Percentiles rank a stretch among this genome's conserved stretches.
Evolutionary conservation across 305 asterid species (phyloP).

Genomic region (Nicotiana rustica): DNA sequence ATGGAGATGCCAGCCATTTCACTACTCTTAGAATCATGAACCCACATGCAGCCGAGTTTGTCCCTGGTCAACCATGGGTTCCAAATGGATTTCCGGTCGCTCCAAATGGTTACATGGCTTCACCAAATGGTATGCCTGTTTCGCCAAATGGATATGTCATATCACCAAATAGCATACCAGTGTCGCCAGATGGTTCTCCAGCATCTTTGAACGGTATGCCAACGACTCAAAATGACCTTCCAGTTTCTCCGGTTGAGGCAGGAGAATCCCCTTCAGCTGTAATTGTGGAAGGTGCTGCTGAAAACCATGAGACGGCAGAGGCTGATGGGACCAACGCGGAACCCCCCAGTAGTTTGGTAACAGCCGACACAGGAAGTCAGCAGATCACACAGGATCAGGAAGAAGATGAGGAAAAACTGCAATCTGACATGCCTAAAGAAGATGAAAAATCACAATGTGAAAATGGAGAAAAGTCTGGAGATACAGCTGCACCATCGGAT

Average conservation of each 20-base stretch:
- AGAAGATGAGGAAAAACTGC: conserved; percentile 46
- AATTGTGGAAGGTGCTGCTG: conserved; percentile 51
- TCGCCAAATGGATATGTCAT: conserved; percentile 57
- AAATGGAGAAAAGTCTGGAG: conserved; percentile 47
- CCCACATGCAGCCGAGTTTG: conserved; percentile 85
- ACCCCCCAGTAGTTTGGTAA: conserved; percentile 39
- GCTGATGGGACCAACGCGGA: conserved; percentile 46
- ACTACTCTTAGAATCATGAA: conserved; percentile 74
- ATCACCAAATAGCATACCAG: conserved; percentile 47
- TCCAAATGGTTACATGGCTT: conserved; percentile 68
- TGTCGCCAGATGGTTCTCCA: conserved; percentile 50
- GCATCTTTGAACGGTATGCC: conserved; percentile 38
- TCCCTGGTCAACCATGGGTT: conserved; percentile 85
- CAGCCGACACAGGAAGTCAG: conserved; percentile 36
- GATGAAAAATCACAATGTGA: conserved; percentile 46
- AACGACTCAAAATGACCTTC: conserved; percentile 46
- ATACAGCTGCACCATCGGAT: conserved; percentile 40
- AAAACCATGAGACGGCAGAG: conserved; percentile 40
- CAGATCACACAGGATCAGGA: conserved; percentile 42
- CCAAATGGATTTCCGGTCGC: conserved; percentile 72
- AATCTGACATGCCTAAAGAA: conserved; percentile 45
- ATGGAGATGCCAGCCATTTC: conserved; percentile 64
- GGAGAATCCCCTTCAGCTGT: conserved; percentile 53
- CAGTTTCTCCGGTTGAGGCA: conserved; percentile 48
- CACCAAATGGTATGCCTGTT: conserved; percentile 55